Evolutionary conservation across 345 rosid species (phyloP), one percentile per base, ranked within the genome.

Genomic region (Physaria fendleri): DNA sequence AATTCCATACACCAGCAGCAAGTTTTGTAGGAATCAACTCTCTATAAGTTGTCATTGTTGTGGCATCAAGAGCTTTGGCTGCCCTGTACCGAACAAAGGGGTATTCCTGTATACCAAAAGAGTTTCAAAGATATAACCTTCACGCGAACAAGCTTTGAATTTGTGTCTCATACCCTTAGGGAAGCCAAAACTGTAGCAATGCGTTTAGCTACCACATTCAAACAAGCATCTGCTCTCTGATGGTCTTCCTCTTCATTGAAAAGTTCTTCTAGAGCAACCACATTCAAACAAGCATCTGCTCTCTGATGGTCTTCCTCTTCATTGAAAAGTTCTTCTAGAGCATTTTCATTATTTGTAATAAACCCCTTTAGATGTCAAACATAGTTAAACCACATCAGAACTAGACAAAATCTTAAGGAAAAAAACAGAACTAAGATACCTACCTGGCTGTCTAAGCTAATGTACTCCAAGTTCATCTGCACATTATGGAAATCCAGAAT

Each of bases 381-480:
- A n/a, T n/a, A n/a, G n/a, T n/a, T n/a, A n/a, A n/a, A n/a, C n/a
- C n/a, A n/a, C n/a, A n/a, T n/a, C n/a, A n/a, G n/a, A n/a, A n/a
- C 33, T n/a, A 59, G 2, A 27, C 15, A 53, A 12, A n/a, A 53
- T 44, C 24, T 61, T n/a, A 37, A 17, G 44, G 56, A 8, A 35
- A 28, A 3, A 53, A 3, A 43, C 20, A 28, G 27, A 25, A 41
- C 37, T n/a, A 13, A 27, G 3, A 2, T 50, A 64, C 28, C 56
- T 77, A 93, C 99, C 97, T 89, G 99, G 61, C 78, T 69, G 53
- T 93, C 99, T 66, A 87, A 80, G 22, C 94, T 81, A 73, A 89
- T 87, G 78, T 83, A 93, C 77, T 93, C 99, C 92, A 93, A 77
- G 75, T 93, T 93, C 97, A 93, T 89, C 99, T 93, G 95, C 85